A percentile compares a stretch with the other conserved stretches of the same genome.
These are phyloP conservation scores for Candida berthetii DNA, from an alignment of 805 yeast genomes.

Conservation along the genomic window DNA sequence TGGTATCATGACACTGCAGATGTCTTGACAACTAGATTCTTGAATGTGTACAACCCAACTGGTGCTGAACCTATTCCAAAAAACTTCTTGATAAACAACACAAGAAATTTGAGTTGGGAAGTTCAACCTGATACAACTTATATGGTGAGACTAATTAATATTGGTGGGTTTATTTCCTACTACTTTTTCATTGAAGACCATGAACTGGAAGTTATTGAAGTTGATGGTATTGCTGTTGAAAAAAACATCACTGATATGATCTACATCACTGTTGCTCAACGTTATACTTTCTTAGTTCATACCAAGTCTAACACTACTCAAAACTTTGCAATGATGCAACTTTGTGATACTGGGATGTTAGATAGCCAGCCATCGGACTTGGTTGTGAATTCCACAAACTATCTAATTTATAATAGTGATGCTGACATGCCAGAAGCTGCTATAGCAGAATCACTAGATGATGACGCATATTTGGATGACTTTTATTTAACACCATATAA, in stretches of 20 bases:
- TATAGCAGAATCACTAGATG: conserved; percentile 40
- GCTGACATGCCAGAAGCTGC: conserved; percentile 12
- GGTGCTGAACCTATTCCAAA: conserved; percentile 98
- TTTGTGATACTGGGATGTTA: conserved; percentile 76
- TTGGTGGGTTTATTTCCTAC: conserved; percentile 90
- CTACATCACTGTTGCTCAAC: conserved; percentile 87
- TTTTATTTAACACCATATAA: conserved; percentile 63
- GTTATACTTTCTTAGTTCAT: conserved; percentile 72
- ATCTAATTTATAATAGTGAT: conserved; percentile 49
- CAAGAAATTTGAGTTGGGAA: conserved; percentile 63
- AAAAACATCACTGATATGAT: conserved; percentile 62
- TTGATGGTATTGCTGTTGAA: conserved; percentile 86
- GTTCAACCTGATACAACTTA: conserved; percentile 86
- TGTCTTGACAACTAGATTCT: conserved; percentile 46
- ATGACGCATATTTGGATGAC: conserved; percentile 63
- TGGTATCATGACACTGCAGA: conserved; percentile 72
- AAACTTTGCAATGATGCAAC: conserved; percentile 80
- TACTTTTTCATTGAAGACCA: conserved; percentile 87
- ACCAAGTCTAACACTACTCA: conserved; percentile 59
- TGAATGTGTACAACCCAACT: conserved; percentile 79
- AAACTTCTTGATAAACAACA: conserved; percentile 70
- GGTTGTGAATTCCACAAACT: conserved; percentile 67
- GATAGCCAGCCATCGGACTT: conserved; percentile 66
- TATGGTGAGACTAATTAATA: conserved; percentile 70
- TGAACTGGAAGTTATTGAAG: conserved; percentile 76